phyloP scores from a whole-genome alignment of 23 red algal species.

The Cyanidioschyzon merolae region DNA sequence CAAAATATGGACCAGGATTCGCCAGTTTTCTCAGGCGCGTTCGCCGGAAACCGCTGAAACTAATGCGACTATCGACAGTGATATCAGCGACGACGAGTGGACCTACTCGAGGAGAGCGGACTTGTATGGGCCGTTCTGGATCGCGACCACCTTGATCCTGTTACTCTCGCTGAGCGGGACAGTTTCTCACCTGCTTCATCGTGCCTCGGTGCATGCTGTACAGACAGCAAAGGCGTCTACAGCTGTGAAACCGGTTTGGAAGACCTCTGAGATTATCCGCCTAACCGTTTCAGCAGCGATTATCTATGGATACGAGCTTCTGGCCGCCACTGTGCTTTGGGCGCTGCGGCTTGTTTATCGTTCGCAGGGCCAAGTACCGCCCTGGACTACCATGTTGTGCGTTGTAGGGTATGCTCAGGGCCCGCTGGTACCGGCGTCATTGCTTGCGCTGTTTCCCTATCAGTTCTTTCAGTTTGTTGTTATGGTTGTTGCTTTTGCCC shows the following conservation, averaged over 20 bases:
- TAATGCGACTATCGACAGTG: background rate
- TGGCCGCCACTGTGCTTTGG: background rate
- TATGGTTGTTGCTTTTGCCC: background rate
- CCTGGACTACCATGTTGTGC: background rate
- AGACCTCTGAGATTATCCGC: background rate
- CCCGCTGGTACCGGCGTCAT: background rate
- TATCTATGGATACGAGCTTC: background rate
- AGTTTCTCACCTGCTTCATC: background rate
- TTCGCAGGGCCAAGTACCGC: background rate
- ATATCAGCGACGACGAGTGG: background rate
- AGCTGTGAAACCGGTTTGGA: background rate
- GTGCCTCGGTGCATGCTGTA: background rate
- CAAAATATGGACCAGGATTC: background rate
- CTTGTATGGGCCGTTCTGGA: slow-evolving; percentile 2
- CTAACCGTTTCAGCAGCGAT: background rate
- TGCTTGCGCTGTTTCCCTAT: background rate
- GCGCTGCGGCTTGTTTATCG: background rate
- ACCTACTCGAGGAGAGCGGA: background rate
- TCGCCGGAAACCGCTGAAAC: background rate
- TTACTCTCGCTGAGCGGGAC: background rate
- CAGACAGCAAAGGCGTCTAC: too few relatives aligned
- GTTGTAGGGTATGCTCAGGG: background rate
- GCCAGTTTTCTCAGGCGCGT: background rate
- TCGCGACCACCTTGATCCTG: background rate
- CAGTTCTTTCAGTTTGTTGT: background rate